Evolutionary conservation across 2,329 filamentous ascomycete genomes (phyloP).

Genomic region (Westerdykella aurantiaca): DNA sequence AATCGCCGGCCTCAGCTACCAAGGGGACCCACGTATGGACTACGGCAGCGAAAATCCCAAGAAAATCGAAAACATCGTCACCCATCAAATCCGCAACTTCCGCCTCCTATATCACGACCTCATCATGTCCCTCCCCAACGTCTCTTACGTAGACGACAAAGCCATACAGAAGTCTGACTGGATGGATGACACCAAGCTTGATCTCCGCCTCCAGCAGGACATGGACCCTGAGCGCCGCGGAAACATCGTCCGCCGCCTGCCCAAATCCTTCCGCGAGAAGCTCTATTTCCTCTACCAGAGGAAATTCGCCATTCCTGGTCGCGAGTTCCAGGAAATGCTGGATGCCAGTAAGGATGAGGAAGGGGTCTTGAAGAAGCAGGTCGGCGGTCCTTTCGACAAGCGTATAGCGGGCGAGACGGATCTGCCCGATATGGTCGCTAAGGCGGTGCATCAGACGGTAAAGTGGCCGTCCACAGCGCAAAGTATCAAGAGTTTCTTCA

Average conservation of each 20-base stretch:
- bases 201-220: conserved; percentile 72
- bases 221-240: conserved; percentile 87
- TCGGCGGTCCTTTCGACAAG: conserved; percentile 80
- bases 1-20: conserved; percentile 87
- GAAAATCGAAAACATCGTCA: conserved; percentile 92
- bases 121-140: conserved; percentile 83
- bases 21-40: conserved; percentile 93
- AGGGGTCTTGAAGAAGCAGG: conserved; percentile 60
- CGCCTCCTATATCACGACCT: conserved; percentile 84
- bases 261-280: conserved; percentile 77
- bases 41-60: conserved; percentile 83
- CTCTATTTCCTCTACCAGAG: conserved; percentile 94
- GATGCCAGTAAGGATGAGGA: conserved; percentile 66
- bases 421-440: conserved; percentile 64
- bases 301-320: conserved; percentile 77
- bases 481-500: conserved; percentile 76
- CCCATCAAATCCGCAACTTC: conserved; percentile 86
- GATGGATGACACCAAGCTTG: conserved; percentile 52
- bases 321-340: conserved; percentile 82
- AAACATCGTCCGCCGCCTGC: conserved; percentile 93
- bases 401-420: conserved; percentile 71
- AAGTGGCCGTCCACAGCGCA: conserved; percentile 88
- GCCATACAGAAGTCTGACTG: conserved; percentile 53
- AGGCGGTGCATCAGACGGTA: conserved; percentile 80
- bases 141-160: conserved; percentile 64